Evolutionary conservation across 1,284 basidiomycete species (phyloP).

Genomic region (Inonotus hispidus): DNA sequence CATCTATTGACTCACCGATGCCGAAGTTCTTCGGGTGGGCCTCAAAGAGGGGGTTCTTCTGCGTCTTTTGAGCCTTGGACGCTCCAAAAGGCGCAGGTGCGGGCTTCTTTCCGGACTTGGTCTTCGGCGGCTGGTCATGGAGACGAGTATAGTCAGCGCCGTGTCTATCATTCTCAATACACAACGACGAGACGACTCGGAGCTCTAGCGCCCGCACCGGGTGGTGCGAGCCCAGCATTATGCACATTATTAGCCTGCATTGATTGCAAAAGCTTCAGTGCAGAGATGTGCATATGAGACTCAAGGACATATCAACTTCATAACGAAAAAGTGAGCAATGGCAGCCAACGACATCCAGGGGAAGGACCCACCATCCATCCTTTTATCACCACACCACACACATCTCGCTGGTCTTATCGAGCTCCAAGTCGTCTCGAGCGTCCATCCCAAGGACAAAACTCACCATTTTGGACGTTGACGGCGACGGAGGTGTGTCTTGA

Average conservation of each 20-base stretch:
- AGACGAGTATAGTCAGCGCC: conserved; percentile 66
- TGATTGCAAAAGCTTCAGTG: conserved; percentile 25
- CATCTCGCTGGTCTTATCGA: conserved; percentile 13
- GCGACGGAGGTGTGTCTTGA: conserved; percentile 2
- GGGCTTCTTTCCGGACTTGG: conserved; percentile 71
- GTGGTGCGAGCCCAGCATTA: conserved; percentile 29
- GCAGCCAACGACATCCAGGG: conserved; percentile 35
- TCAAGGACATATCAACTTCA: conserved; percentile 17
- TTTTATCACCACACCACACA: not conserved
- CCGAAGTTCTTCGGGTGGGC: conserved; percentile 88
- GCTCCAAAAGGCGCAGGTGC: conserved; percentile 72
- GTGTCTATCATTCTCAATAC: conserved; percentile 27
- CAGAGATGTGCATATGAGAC: conserved; percentile 26
- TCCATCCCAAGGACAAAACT: conserved; percentile 6
- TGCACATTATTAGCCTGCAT: conserved; percentile 38
- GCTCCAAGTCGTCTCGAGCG: conserved; percentile 11
- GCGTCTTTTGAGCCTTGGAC: conserved; percentile 68
- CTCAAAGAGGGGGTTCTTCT: conserved; percentile 98
- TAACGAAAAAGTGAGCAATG: conserved; percentile 14
- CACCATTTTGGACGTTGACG: conserved; percentile 10
- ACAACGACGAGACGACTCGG: conserved; percentile 43
- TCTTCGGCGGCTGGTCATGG: conserved; percentile 83
- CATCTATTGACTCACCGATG: conserved; percentile 63
- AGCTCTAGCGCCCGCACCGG: conserved; percentile 56
- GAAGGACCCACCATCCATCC: conserved; percentile 52